phyloP scores from a whole-genome alignment of 306 rosid genomes.

The Datisca glomerata region DNA sequence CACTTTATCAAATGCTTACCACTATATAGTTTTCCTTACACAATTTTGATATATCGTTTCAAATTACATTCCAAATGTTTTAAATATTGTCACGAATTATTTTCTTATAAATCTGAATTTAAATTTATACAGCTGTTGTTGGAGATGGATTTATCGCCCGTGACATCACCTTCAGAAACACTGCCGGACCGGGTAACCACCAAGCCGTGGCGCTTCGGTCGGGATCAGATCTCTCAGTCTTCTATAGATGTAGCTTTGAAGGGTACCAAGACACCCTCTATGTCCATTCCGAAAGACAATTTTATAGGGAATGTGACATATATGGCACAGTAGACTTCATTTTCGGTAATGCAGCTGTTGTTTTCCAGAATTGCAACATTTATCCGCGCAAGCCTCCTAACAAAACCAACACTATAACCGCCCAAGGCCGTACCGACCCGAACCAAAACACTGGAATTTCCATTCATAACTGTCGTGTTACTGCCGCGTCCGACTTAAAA shows the following conservation, averaged over 20 bases:
- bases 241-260: constrained; percentile 56
- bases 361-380: constrained; percentile 59
- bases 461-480: constrained; percentile 35
- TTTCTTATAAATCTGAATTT: neutral
- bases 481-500: constrained; percentile 28
- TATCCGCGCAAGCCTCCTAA: constrained; percentile 47
- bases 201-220: constrained; percentile 87
- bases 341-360: constrained; percentile 70
- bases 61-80: too few relatives aligned
- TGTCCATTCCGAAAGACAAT: constrained; percentile 59
- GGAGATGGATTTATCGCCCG: constrained; percentile 70
- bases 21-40: too few relatives aligned
- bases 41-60: too few relatives aligned
- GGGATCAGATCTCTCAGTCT: constrained; percentile 66
- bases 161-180: constrained; percentile 67
- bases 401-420: constrained; percentile 45
- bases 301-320: constrained; percentile 60
- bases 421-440: constrained; percentile 61
- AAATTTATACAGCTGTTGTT: constrained; percentile 31
- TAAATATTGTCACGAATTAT: too few relatives aligned
- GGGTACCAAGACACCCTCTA: constrained; percentile 79
- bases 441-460: constrained; percentile 72
- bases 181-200: constrained; percentile 61
- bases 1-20: too few relatives aligned
- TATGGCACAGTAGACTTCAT: constrained; percentile 81